These are phyloP conservation scores for Shiraia sp. DNA, from an alignment of 2,329 filamentous ascomycete genomes.

Conservation along the genomic window DNA sequence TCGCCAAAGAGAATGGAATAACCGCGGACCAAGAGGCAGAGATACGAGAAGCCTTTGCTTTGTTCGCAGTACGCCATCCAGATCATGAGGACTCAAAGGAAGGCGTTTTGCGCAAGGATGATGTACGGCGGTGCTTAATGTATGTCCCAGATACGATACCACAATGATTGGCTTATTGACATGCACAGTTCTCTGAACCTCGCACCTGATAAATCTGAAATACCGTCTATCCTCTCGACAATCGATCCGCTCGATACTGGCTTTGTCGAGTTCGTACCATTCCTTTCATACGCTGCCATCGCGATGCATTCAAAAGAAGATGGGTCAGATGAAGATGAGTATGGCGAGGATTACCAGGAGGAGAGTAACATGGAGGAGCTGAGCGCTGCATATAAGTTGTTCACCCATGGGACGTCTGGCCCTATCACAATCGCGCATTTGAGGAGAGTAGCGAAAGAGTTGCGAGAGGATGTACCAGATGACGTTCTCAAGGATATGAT, in stretches of 20 bases:
- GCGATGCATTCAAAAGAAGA: slow-evolving; percentile 65
- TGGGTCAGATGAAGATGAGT: slow-evolving; percentile 47
- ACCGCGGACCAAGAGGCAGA: slow-evolving; percentile 82
- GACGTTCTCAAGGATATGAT: slow-evolving; percentile 91
- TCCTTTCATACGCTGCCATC: slow-evolving; percentile 85
- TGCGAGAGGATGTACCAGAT: slow-evolving; percentile 85
- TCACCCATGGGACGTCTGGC: slow-evolving; percentile 62
- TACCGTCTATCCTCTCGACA: slow-evolving; percentile 75
- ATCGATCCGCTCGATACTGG: slow-evolving; percentile 83
- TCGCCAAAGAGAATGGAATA: slow-evolving; percentile 90
- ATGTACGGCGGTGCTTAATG: slow-evolving; percentile 54
- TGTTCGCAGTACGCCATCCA: slow-evolving; percentile 64
- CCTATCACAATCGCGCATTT: slow-evolving; percentile 83
- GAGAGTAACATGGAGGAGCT: slow-evolving; percentile 65
- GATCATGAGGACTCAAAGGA: slow-evolving; percentile 70
- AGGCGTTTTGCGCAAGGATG: slow-evolving; percentile 47
- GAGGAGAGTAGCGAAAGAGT: slow-evolving; percentile 73
- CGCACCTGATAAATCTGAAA: slow-evolving; percentile 65
- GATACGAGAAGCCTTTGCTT: slow-evolving; percentile 84
- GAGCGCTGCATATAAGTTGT: slow-evolving; percentile 79
- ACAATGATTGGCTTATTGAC: slow-evolving; percentile 7
- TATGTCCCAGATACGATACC: slow-evolving; percentile 44
- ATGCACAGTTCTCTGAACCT: slow-evolving; percentile 75
- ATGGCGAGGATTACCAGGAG: slow-evolving; percentile 35
- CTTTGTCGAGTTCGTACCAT: slow-evolving; percentile 76